Evolutionary conservation across 441 rosid species (phyloP), one percentile per base, ranked within the genome.

Genomic region (Croton laevigatus): DNA sequence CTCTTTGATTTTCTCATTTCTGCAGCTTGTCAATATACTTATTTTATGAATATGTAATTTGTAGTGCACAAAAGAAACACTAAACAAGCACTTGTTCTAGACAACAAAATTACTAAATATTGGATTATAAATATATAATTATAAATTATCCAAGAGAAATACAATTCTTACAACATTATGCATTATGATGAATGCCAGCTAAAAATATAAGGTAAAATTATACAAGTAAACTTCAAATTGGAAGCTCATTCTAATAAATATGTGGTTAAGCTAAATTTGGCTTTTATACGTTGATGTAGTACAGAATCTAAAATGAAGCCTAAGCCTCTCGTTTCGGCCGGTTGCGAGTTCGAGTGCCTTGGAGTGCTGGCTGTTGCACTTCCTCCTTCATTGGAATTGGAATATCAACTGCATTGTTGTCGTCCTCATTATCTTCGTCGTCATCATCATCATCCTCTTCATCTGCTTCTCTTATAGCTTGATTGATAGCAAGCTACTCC

Each of bases 301-400:
- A 11, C 36, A n/a, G 8, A 36, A 71, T 5, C 19, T 46, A 40
- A 16, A 22, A 57, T 57, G 64, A 34, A 40, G 54, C 42, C 71
- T 83, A 88, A 49, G 72, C 85, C 77, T 89, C 82, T 71, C 89
- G 84, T 76, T 88, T 93, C 38, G 98, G 98, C 40, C 98, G 88
- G 75, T 87, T 87, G 60, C 90, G 83, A 7, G 82, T 75, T 45
- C 90, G 86, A 38, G 84, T 36, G 22, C 59, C 59, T 62, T 46
- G 84, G 69, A 81, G 73, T 34, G 75, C 92, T 12, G 89, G 87
- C 73, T 85, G 85, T 74, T 72, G 66, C 58, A 75, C 69, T 77
- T 82, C 69, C 71, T 87, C 87, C 69, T 87, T 85, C n/a, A 75
- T 36, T 5, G 79, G 51, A 71, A 75, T 36, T 5, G 79, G 51